Conservation (phyloP, 176 grass and related monocot genomes). For the Triticum aestivum region IWGSC_CS_RefSeq_v2.1 NC_057812.1:290032678-290033177, state of each 20-base stretch:
- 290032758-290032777: constrained; percentile 19
- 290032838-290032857: constrained; percentile 65
- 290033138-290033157: neutral
- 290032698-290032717: constrained; percentile 2
- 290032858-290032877: constrained; percentile 51
- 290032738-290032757: neutral
- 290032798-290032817: neutral
- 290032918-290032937: constrained; percentile 62
- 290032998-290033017: neutral
- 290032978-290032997: constrained; percentile 17
- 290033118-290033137: constrained; percentile 47
- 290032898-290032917: constrained; percentile 12
- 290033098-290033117: neutral
- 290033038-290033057: constrained; percentile 89
- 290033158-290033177: constrained; percentile 73
- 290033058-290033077: constrained; percentile 51
- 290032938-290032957: neutral
- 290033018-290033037: constrained; percentile 74
- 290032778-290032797: neutral
- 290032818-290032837: constrained; percentile 62
- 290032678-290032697: neutral
- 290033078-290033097: neutral
- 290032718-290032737: constrained; percentile 10
- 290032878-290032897: constrained; percentile 46
- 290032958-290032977: constrained; percentile 32